phyloP scores from a whole-genome alignment of 192 early-diverging fungal genomes.

The Backusella sp. region DNA sequence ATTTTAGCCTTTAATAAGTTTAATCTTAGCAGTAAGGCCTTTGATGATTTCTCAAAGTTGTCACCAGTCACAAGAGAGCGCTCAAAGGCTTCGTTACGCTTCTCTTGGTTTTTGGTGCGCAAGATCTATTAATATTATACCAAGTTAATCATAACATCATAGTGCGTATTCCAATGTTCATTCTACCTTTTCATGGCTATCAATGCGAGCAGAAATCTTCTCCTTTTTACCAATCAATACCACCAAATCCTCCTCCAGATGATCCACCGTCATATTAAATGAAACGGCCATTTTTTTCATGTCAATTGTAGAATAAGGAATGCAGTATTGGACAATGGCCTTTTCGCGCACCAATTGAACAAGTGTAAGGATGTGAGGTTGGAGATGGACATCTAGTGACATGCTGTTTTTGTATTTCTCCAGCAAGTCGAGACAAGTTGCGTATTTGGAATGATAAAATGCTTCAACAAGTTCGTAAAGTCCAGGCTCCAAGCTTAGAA shows the following conservation, averaged over 20 bases:
- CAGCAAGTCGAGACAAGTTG: conserved; percentile 63
- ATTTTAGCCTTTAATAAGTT: conserved; percentile 58
- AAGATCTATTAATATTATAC: conserved; percentile 49
- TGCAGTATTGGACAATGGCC: conserved; percentile 81
- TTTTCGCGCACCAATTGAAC: conserved; percentile 71
- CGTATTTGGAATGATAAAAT: conserved; percentile 80
- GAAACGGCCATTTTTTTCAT: conserved; percentile 73
- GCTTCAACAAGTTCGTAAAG: conserved; percentile 66
- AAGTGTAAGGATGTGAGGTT: conserved; percentile 65
- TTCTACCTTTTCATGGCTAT: conserved; percentile 81
- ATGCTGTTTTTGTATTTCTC: conserved; percentile 45
- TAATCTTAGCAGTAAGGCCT: conserved; percentile 62
- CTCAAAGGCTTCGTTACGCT: conserved; percentile 66
- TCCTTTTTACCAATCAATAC: conserved; percentile 67
- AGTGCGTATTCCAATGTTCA: not conserved
- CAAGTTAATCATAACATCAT: not conserved
- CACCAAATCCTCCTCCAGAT: conserved; percentile 70
- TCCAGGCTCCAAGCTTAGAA: conserved; percentile 82
- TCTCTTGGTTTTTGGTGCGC: conserved; percentile 63
- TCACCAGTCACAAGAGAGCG: conserved; percentile 61
- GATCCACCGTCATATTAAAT: conserved; percentile 59
- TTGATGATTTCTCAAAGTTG: conserved; percentile 63
- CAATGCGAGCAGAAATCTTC: conserved; percentile 73
- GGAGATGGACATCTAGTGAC: conserved; percentile 68
- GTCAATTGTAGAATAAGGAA: conserved; percentile 78